Evolutionary conservation across 108 stramenopile species (phyloP), one percentile per base, ranked within the genome.

Genomic region (Thalassiosira profunda): DNA sequence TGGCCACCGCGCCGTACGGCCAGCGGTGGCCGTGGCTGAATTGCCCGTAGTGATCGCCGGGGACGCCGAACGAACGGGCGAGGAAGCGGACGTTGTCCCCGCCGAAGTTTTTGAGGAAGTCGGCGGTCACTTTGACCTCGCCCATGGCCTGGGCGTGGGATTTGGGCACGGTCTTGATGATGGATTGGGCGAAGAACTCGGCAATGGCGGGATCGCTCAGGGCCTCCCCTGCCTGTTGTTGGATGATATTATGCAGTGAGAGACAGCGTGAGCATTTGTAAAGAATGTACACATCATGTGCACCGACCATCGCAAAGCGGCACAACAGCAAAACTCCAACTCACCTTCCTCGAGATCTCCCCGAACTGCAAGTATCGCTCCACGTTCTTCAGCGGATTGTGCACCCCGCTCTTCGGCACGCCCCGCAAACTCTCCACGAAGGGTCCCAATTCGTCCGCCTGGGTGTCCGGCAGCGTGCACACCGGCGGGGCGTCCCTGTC

Each of bases 1-100:
- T 74, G 4, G 94, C 96, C 5, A 97, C 96, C 0, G 97, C 88
- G 21, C 98, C 98, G 71, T 88, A 99, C 0, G 98, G 98, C 96
- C 94, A 98, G 15, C 98, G 94, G 76, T 97, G 95, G 7, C 97
- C 97, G 20, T 84, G 77, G 8, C 85, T 87, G 72, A 92, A 79
- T 82, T 99, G 98, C 20, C 98, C 98, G 30, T 88, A 92, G 63
- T 98, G 98, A 85, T 98, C 96, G 15, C 97, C 97, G 1, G 94
- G 88, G 5, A 96, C 93, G 26, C 89, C 88, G 81, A 95, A 94
- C 26, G 83, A 86, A n/a, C 86, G 85, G 2, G 94, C 95, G 40
- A 97, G 65, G 64, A 94, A 94, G 11, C 97, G 97, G 20, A 95
- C 95, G 42, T 96, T 88, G 76, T 98, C 98, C 20, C 97, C 97